These are phyloP conservation scores for Colletotrichum sojae DNA, from an alignment of 2,329 filamentous ascomycete species.

Conservation along the genomic window DNA sequence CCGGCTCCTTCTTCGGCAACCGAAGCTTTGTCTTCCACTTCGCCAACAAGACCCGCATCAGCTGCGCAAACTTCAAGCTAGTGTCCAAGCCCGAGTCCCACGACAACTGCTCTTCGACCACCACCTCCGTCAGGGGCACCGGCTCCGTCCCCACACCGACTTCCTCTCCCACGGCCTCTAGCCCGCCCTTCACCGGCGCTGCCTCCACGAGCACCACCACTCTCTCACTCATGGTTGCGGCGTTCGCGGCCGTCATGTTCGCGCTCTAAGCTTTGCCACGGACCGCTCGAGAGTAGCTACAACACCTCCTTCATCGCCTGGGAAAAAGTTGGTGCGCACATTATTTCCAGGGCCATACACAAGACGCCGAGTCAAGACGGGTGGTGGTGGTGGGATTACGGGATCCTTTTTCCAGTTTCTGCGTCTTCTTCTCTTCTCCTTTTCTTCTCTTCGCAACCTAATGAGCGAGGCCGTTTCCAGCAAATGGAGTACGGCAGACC, in stretches of 20 bases:
- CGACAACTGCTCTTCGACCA: constrained; percentile 37
- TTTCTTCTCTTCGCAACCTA: constrained; percentile 7
- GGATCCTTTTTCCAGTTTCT: not conserved
- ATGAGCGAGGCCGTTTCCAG: constrained; percentile 17
- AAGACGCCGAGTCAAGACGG: not conserved
- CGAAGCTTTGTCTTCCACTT: constrained; percentile 76
- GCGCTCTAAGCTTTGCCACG: constrained; percentile 37
- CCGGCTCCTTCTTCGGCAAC: constrained; percentile 74
- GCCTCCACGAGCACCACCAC: constrained; percentile 38
- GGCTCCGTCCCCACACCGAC: constrained; percentile 2
- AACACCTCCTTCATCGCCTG: no score
- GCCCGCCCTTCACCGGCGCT: constrained; percentile 30
- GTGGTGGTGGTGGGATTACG: not conserved
- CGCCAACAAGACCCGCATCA: constrained; percentile 74
- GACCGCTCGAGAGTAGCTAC: not conserved
- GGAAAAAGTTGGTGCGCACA: not conserved
- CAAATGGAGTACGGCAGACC: constrained; percentile 12
- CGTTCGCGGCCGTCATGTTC: constrained; percentile 45
- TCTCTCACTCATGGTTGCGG: constrained; percentile 30
- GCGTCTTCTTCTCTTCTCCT: not conserved
- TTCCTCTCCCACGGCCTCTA: not conserved
- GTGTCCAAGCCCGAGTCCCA: constrained; percentile 41
- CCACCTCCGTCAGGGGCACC: constrained; percentile 4
- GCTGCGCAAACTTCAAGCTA: constrained; percentile 73
- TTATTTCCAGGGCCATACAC: not conserved